Base-by-base conservation (phyloP, 306 rosid species). In the Amphicarpaea edgeworthii region DNA sequence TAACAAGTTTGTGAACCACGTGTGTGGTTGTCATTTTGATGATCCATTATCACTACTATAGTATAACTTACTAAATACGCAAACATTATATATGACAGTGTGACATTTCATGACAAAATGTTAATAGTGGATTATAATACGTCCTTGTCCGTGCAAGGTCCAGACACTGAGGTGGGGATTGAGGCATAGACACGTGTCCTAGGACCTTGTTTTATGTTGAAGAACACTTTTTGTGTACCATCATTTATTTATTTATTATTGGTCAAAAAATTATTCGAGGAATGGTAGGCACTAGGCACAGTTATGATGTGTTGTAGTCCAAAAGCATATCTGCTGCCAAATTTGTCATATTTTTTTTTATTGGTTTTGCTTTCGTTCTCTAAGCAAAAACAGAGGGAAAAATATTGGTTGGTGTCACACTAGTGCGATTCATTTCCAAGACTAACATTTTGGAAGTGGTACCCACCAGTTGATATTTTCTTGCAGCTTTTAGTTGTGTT, bases 1-100 rank as follows among this genome's bases (percentile, higher is more conserved):
- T 41, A 68, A 3, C 26, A 55, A 17, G 81, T 73, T 65, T 57
- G 41, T 46, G 74, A 82, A 81, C 83, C 93, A 83, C 84, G 85
- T 83, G 87, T 78, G 70, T 64, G 87, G 85, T 63, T 76, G 50
- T 50, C 12, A 28, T 75, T 76, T 43, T 32, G 72, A 68, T 82
- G 43, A 69, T 71, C 75, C 79, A 77, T 54, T 57, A 77, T 54
- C 58, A 20, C n/a, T 49, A 53, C 26, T 3, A 28, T 40, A 49
- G 12, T 21, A 59, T 9, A 45, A 34, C 37, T 26, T 16, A 3
- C 34, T 55, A 2, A 61, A 57, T 49, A 81, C 49, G 70, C 61
- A 71, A 84, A 79, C 79, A 67, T 54, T 24, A 67, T 49, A n/a
- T 28, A 28, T 3, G 4, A 28, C 71, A 60, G 38, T 62, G 67